Evolutionary conservation across 1,284 basidiomycete genomes (phyloP).

Genomic region (Inonotus obliquus): DNA sequence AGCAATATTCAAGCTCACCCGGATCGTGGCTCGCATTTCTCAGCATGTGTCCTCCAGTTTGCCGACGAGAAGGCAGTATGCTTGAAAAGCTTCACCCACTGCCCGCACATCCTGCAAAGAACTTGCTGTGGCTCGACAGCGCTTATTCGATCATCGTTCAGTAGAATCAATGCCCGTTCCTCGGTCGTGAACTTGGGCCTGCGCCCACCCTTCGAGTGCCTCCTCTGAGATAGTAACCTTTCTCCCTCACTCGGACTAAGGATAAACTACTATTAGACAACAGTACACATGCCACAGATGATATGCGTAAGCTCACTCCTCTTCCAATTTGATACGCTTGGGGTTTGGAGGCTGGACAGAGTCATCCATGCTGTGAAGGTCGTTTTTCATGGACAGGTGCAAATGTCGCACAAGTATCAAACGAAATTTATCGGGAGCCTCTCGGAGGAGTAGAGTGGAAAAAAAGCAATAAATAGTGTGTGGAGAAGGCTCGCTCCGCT

Average conservation of each 20-base stretch:
- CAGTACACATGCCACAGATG: neutral
- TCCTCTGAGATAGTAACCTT: neutral
- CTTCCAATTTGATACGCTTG: conserved; percentile 16
- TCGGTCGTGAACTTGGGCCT: conserved; percentile 8
- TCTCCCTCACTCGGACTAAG: conserved; percentile 2
- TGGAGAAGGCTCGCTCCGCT: neutral
- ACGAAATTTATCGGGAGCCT: conserved; percentile 12
- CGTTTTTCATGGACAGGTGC: conserved; percentile 2
- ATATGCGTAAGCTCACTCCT: conserved; percentile 10
- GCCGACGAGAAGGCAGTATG: conserved; percentile 16
- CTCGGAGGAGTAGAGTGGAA: neutral
- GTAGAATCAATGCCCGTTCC: conserved; percentile 10
- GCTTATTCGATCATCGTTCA: conserved; percentile 13
- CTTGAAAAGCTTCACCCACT: conserved; percentile 19
- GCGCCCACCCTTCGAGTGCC: neutral
- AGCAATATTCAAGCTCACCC: conserved; percentile 4
- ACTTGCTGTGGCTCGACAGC: conserved; percentile 19
- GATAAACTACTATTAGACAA: neutral
- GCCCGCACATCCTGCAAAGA: conserved; percentile 18
- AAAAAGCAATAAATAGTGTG: conserved; percentile 3
- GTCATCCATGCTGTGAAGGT: neutral
- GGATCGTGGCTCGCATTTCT: conserved; percentile 15
- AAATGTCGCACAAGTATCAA: conserved; percentile 14
- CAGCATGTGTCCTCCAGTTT: conserved; percentile 17
- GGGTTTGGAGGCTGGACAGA: conserved; percentile 1